phyloP scores from a whole-genome alignment of 805 yeast species.

The Starmera dryadoides region DNA sequence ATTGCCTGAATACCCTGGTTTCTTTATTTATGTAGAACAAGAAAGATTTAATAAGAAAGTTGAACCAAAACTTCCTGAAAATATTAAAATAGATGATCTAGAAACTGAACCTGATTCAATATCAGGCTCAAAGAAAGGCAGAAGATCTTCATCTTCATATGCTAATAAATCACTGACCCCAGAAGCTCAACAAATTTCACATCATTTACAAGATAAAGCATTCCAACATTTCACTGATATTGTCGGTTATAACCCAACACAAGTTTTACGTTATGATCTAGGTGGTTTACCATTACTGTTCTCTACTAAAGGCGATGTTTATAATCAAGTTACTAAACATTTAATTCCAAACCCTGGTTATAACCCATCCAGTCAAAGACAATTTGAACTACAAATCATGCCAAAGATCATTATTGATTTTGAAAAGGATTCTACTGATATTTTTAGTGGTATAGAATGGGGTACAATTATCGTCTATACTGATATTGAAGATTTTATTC shows the following conservation, averaged over 20 bases:
- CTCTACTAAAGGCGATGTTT: slow-evolving; percentile 47
- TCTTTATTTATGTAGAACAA: slow-evolving; percentile 60
- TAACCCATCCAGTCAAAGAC: slow-evolving; percentile 52
- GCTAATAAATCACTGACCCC: slow-evolving; percentile 23
- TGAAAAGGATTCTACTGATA: slow-evolving; percentile 40
- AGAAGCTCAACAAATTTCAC: slow-evolving; percentile 41
- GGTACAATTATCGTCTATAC: slow-evolving; percentile 86
- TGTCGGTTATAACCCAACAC: slow-evolving; percentile 77
- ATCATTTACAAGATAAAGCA: slow-evolving; percentile 49
- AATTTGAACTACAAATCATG: slow-evolving; percentile 87
- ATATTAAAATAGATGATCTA: slow-evolving; percentile 44
- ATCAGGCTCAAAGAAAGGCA: too few species aligned
- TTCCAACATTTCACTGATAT: slow-evolving; percentile 74
- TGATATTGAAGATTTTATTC: slow-evolving; percentile 56
- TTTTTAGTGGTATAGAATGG: slow-evolving; percentile 90
- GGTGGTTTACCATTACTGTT: slow-evolving; percentile 76
- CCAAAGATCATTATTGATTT: slow-evolving; percentile 85
- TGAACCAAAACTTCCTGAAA: slow-evolving; percentile 43
- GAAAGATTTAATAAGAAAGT: slow-evolving; percentile 55
- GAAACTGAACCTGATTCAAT: slow-evolving; percentile 27
- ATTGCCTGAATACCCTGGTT: slow-evolving; percentile 56
- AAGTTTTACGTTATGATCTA: slow-evolving; percentile 78
- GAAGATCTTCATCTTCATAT: not conserved
- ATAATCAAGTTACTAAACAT: slow-evolving; percentile 31
- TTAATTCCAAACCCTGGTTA: slow-evolving; percentile 52